Conservation (phyloP, 495 filamentous ascomycete genomes). For the Lophium mytilinum region DNA sequence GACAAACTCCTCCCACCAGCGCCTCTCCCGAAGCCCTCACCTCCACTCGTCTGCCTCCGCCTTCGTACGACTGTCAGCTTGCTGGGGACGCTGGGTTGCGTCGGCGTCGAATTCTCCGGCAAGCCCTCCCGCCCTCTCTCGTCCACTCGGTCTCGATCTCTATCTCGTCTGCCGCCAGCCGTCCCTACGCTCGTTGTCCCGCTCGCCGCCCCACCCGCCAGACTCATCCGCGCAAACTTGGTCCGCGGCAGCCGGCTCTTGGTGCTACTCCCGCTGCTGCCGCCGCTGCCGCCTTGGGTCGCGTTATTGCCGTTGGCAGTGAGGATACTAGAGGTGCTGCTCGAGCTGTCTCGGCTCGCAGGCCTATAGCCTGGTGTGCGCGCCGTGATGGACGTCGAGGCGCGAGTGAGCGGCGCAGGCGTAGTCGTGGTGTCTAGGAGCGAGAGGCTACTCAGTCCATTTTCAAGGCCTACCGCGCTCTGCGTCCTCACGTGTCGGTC, state of each 20-base stretch:
- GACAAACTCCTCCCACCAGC: too few relatives aligned
- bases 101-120: not conserved
- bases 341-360: slow-evolving; percentile 18
- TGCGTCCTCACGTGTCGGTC: not conserved
- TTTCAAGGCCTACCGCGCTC: not conserved
- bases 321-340: not conserved
- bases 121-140: too few relatives aligned
- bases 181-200: not conserved
- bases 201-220: not conserved
- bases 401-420: slow-evolving; percentile 2
- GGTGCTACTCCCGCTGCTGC: not conserved
- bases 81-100: not conserved
- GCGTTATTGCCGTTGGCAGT: not conserved
- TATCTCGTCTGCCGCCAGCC: not conserved
- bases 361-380: slow-evolving; percentile 16
- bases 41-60: not conserved
- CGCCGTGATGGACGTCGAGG: slow-evolving; percentile 9
- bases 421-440: slow-evolving; percentile 15
- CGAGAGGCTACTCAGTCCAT: not conserved
- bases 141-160: not conserved
- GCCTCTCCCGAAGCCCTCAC: not conserved
- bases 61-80: not conserved
- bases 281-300: not conserved
- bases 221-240: slow-evolving; percentile 1
- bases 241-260: slow-evolving; percentile 17